Evolutionary conservation across 768 basidiomycete genomes (phyloP).

Genomic region (Mycena pura): DNA sequence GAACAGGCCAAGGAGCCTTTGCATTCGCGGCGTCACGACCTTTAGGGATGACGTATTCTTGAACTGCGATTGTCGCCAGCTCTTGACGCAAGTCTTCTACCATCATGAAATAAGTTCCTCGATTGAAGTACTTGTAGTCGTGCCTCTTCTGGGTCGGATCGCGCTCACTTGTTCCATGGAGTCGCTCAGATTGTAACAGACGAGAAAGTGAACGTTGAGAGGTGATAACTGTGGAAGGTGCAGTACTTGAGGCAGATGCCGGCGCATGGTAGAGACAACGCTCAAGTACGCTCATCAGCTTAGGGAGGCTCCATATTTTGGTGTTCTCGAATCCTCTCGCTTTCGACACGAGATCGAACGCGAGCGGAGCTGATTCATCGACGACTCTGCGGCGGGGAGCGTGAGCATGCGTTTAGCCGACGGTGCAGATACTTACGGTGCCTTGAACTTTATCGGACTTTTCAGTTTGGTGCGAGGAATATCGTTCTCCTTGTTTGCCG

Average conservation of each 20-base stretch:
- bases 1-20: slow-evolving; percentile 79
- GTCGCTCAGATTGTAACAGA: slow-evolving; percentile 79
- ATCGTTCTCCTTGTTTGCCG: slow-evolving; percentile 72
- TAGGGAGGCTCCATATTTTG: slow-evolving; percentile 85
- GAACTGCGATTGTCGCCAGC: slow-evolving; percentile 81
- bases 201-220: slow-evolving; percentile 59
- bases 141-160: slow-evolving; percentile 89
- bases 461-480: slow-evolving; percentile 45
- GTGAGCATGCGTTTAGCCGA: background rate
- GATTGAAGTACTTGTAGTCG: slow-evolving; percentile 87
- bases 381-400: slow-evolving; percentile 34
- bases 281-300: slow-evolving; percentile 74
- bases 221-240: slow-evolving; percentile 36
- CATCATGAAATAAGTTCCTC: slow-evolving; percentile 78
- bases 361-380: slow-evolving; percentile 31
- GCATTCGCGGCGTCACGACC: slow-evolving; percentile 56
- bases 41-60: slow-evolving; percentile 75
- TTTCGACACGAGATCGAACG: slow-evolving; percentile 60
- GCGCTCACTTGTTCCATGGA: slow-evolving; percentile 89
- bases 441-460: slow-evolving; percentile 71
- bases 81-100: slow-evolving; percentile 90
- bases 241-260: slow-evolving; percentile 22
- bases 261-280: slow-evolving; percentile 59
- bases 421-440: slow-evolving; percentile 52
- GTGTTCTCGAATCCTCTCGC: slow-evolving; percentile 69